Conservation (phyloP, 129 eudicot species). For the Gnaphalium uliginosum region DNA sequence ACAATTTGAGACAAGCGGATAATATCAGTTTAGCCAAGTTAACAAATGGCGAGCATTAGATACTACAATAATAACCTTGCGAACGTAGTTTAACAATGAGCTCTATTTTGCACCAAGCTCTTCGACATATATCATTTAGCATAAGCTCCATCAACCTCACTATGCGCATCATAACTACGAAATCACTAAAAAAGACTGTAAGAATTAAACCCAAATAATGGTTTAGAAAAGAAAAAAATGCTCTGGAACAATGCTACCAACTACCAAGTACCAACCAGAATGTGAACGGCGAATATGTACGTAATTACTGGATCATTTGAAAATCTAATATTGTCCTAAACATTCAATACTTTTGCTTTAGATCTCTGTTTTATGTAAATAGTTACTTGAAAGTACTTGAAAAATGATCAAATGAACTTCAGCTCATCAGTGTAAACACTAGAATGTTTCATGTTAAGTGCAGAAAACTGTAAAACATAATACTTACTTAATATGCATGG, state of each 20-base stretch:
- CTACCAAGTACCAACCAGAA: conserved; percentile 57
- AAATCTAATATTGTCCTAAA: conserved; percentile 80
- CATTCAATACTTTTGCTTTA: too few species aligned
- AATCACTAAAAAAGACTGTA: conserved; percentile 4
- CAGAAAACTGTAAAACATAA: too few species aligned
- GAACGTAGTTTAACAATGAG: conserved; percentile 79
- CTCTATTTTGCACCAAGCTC: conserved; percentile 85
- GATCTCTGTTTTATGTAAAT: too few species aligned
- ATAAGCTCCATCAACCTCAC: conserved; percentile 93
- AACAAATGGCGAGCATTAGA: too few species aligned
- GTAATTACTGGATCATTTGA: conserved; percentile 65
- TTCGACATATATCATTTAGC: conserved; percentile 80
- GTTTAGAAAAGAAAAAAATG: neutral
- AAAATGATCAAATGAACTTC: too few species aligned
- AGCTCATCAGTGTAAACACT: too few species aligned
- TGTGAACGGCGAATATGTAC: conserved; percentile 66
- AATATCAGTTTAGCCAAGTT: conserved; percentile 51
- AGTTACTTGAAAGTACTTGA: too few species aligned
- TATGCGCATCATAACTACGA: conserved; percentile 79
- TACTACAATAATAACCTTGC: conserved; percentile 35
- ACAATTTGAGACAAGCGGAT: too few species aligned
- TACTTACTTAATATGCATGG: too few species aligned
- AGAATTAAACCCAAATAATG: too few species aligned
- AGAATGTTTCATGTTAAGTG: too few species aligned
- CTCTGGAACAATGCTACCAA: neutral